Base-by-base conservation (phyloP, 140 eudicot genomes). In the Erigeron philadelphicus region DNA sequence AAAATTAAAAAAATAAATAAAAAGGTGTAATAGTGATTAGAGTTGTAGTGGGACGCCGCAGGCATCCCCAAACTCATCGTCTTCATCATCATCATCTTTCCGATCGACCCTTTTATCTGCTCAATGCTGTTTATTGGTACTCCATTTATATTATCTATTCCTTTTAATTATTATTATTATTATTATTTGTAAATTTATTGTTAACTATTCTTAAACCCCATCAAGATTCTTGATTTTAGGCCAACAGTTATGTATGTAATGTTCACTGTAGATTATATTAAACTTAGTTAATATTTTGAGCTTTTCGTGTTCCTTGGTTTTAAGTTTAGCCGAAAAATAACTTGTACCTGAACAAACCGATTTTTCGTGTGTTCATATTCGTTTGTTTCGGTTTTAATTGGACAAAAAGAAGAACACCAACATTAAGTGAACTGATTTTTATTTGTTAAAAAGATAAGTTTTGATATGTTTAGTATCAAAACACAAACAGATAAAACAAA, bases 41-140 rank as follows among this genome's bases (percentile, higher is more conserved):
- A 57, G 75, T n/a, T 48, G 72, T 64, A 46, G 58, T 67, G 74
- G 79, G 79, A 68, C 69, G 74, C 79, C 69, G 79, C 74, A 64
- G 70, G 69, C 67, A 66, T 66, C 58, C 79, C 79, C 67, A 60
- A 60, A 25, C 79, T 35, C 61, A 66, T 3, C 67, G 12, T 8
- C 12, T 4, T 7, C 12, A 7, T 45, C 50, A 8, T 72, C 77
- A 63, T 72, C 77, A 63, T 25, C 70, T 9, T 17, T 54, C 58
- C 68, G 67, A 74, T 75, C 79, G 73, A 66, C 47, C 68, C 10
- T 43, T 42, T 41, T 65, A 55, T 42, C 19, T 66, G 35, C 67
- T 66, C 65, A 64, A 74, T 74, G 78, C 78, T 74, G 67, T 74
- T 74, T 74, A 31, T 31, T 31, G 38, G 38, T 31, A 31, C 38